Base-by-base conservation (phyloP, 1,139 yeast species). In the Nematodospora anomalae region DNA sequence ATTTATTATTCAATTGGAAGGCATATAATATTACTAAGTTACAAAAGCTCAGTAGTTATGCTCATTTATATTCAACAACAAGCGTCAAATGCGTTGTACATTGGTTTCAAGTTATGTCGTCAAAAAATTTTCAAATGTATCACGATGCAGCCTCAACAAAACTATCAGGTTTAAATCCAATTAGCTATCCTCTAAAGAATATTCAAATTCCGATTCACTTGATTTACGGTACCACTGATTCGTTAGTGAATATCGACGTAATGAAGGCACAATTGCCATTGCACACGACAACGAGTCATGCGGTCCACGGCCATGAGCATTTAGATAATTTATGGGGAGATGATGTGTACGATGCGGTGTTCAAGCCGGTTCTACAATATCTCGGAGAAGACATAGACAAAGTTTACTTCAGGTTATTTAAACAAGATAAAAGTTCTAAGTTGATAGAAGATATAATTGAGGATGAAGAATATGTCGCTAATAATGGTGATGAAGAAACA, bases 51-150 rank as follows among this genome's bases (percentile, higher is more conserved):
- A 76, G 86, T 21, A 76, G 88, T 26, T 90, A 86, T 58, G 79
- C 87, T 16, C 96, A 90, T 58, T 65, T 90, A 36, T 90, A 89
- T 62, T 85, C 95, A 1, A 85, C 95, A 16, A 88, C 97, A 0
- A 82, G 94, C 3, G 97, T 89, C 30, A 90, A 90, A 59, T 79
- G 87, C 16, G 92, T 88, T 33, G 97, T 89, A 24, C 97, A 90
- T 61, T 90, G 97, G 97, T 90, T 90, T 57, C 97, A 90, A 61
- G 88, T 90, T 39, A 84, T 90, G 45, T 70, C 85, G 31, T 71
- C 86, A n/a, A 79, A 79, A 29, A 76, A 79, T 36, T 89, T 90
- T 57, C 96, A 88, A 58, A 83, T 90, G 95, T 90, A 80, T 60
- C 90, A 83, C 51, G 96, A 87, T 42, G 41, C 56, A 13, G 16